Conservation (phyloP, 495 filamentous ascomycete genomes). For the Rhypophila decipiens region DNA sequence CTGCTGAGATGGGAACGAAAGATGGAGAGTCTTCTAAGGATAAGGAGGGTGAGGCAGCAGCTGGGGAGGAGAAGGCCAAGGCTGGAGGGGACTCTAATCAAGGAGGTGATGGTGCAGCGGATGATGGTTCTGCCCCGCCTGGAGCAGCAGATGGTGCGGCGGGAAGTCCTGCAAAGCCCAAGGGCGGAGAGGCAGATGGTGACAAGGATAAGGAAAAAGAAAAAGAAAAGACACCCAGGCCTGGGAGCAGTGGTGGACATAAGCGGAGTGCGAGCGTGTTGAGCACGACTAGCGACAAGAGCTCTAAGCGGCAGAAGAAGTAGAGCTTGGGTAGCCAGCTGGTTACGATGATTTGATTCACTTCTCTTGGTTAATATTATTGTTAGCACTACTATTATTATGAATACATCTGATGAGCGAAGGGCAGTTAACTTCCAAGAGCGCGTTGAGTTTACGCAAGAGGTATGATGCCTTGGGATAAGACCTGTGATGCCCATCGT, state of each 20-base stretch:
- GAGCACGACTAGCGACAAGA: constrained; percentile 63
- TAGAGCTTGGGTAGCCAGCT: too few relatives aligned
- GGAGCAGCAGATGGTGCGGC: background rate
- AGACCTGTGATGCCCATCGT: too few relatives aligned
- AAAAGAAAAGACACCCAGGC: constrained; percentile 10
- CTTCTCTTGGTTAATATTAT: too few relatives aligned
- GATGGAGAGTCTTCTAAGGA: constrained; percentile 6
- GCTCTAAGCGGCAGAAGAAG: constrained; percentile 64
- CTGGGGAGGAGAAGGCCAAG: constrained; percentile 3
- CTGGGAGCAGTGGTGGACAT: constrained; percentile 36
- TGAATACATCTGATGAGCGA: too few relatives aligned
- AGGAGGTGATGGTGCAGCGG: background rate
- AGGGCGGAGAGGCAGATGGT: constrained; percentile 6
- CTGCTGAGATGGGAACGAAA: background rate
- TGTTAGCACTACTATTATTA: too few relatives aligned
- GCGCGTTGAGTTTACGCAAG: too few relatives aligned
- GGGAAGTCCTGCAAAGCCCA: constrained; percentile 10
- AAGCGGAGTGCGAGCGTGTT: constrained; percentile 75
- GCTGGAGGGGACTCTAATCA: background rate
- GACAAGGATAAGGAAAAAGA: constrained; percentile 19
- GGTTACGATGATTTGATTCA: too few relatives aligned
- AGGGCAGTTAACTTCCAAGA: too few relatives aligned
- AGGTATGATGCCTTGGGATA: too few relatives aligned
- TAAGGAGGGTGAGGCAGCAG: constrained; percentile 6
- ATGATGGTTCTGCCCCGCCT: constrained; percentile 1